phyloP scores from a whole-genome alignment of 176 grass and related monocot genomes.

The Juncus effusus region DNA sequence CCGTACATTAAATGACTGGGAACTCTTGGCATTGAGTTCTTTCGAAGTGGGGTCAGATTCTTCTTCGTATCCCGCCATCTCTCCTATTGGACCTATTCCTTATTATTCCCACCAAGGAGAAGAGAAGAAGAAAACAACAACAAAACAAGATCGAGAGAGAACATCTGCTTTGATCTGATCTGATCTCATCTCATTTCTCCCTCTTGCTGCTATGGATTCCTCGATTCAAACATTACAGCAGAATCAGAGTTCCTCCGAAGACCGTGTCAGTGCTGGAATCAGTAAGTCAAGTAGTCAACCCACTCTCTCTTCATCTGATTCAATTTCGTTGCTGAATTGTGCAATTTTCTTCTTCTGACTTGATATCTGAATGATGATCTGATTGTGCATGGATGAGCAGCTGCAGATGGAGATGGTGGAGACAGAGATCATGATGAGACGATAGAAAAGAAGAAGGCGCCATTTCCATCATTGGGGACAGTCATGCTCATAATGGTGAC shows the following conservation, averaged over 20 bases:
- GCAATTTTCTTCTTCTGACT: neutral
- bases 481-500: neutral
- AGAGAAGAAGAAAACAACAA: too few relatives aligned
- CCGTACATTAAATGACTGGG: neutral
- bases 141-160: too few relatives aligned
- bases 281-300: neutral
- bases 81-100: neutral
- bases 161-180: too few relatives aligned
- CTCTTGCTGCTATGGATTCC: conserved; percentile 28
- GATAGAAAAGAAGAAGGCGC: conserved; percentile 49
- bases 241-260: neutral
- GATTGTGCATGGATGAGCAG: conserved; percentile 4
- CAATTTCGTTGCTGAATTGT: conserved; percentile 4
- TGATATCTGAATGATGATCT: too few relatives aligned
- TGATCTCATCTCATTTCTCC: too few relatives aligned
- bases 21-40: neutral
- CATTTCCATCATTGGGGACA: neutral
- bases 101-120: neutral
- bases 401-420: conserved; percentile 45
- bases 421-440: conserved; percentile 49
- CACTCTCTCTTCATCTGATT: neutral
- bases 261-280: neutral
- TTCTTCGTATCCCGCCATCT: neutral
- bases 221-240: neutral
- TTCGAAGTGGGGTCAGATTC: neutral